phyloP scores from a whole-genome alignment of 805 yeast genomes.

The Candida qinlingensis region DNA sequence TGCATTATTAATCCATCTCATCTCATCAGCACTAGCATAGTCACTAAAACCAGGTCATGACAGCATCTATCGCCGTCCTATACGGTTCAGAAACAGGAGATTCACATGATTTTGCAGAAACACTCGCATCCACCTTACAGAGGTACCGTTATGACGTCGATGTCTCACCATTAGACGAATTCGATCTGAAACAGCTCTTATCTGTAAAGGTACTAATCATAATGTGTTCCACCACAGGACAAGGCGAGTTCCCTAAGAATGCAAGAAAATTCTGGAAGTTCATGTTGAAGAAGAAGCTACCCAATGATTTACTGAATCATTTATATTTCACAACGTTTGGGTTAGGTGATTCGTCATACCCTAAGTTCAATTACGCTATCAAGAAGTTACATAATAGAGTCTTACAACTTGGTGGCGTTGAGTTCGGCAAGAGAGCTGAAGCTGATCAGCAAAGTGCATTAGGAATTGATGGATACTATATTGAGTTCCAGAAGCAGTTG shows the following conservation, averaged over 20 bases:
- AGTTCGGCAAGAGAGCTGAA: slow-evolving; percentile 71
- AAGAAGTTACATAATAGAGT: slow-evolving; percentile 76
- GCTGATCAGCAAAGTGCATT: slow-evolving; percentile 82
- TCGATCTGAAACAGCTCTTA: slow-evolving; percentile 48
- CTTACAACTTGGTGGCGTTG: slow-evolving; percentile 74
- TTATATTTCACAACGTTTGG: slow-evolving; percentile 74
- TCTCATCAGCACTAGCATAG: neutral
- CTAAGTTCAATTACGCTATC: slow-evolving; percentile 83
- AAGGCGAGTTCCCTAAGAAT: slow-evolving; percentile 86
- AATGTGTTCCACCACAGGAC: slow-evolving; percentile 89
- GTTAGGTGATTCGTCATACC: slow-evolving; percentile 89
- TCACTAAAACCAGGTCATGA: slow-evolving; percentile 5
- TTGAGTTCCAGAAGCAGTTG: slow-evolving; percentile 62
- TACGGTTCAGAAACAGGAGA: slow-evolving; percentile 95
- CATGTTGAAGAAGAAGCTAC: slow-evolving; percentile 59
- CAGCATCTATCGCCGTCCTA: slow-evolving; percentile 48
- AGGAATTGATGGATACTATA: slow-evolving; percentile 70
- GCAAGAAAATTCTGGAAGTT: slow-evolving; percentile 70
- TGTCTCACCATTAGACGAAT: slow-evolving; percentile 54
- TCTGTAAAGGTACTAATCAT: slow-evolving; percentile 45
- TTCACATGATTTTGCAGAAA: slow-evolving; percentile 76
- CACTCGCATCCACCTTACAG: slow-evolving; percentile 50
- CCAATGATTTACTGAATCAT: slow-evolving; percentile 56
- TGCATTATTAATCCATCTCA: neutral
- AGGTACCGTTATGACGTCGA: slow-evolving; percentile 45